Base-by-base conservation (phyloP, 2,329 filamentous ascomycete genomes). In the Rutstroemia sp. region DNA sequence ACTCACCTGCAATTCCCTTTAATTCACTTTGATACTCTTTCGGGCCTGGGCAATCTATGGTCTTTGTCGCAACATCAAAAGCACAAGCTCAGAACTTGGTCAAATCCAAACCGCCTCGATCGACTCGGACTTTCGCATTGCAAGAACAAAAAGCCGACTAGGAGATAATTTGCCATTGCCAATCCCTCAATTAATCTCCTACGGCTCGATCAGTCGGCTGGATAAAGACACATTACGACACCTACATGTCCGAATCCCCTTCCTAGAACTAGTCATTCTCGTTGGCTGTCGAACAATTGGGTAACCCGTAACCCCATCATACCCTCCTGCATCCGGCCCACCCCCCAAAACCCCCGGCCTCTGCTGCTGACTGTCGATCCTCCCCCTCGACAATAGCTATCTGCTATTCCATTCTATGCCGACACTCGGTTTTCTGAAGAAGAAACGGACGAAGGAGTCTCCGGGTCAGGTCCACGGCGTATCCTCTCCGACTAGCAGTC, bases 361-460 rank as follows among this genome's bases (percentile, higher is more conserved):
- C 48, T 27, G 21, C 56, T 64, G 58, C 61, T 61, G 58, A 55
- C 61, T 60, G 60, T 61, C 63, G 64, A 63, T 60, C 51, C 19
- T 63, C 51, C 56, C 48, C 60, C 62, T 65, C 63, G 66, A 65
- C 57, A 49, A 60, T 58, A 63, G 56, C 58, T 61, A 59, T 58
- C 52, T 53, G 48, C 57, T 58, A 23, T 63, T 63, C 58, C 62
- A 67, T 66, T 67, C 65, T 70, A 97, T 99, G 94, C 94, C 92
- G 85, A 89, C 83, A 74, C 83, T 96, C 79, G 90, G 90, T 74
- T 91, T 96, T 72, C 84, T 97, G 72, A 96, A 96, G 83, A 97
- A 96, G 83, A 96, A 95, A 82, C 87, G 91, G 83, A 95, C 91
- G 76, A 95, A 91, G 83, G 91, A 96, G 78, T 88, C 84, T 69